These are phyloP conservation scores for Picochlorum costavermella DNA, from an alignment of 139 green algal genomes.

Conservation along the genomic window DNA sequence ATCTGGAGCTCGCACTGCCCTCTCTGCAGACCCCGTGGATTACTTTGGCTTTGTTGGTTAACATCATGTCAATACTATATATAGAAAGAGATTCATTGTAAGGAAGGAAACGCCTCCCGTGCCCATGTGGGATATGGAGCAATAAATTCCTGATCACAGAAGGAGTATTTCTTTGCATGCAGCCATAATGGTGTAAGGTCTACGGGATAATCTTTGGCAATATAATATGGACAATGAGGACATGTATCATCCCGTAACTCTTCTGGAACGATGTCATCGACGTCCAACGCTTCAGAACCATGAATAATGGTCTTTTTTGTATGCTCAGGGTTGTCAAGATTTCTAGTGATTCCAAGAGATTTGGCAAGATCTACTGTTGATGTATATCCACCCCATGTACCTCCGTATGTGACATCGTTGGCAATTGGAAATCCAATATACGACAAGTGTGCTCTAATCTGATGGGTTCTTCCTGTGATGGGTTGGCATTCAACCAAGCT, in stretches of 20 bases:
- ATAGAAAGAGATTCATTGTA: neutral
- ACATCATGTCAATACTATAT: neutral
- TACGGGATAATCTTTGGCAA: constrained; percentile 25
- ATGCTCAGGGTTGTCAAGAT: too few relatives aligned
- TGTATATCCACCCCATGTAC: constrained; percentile 16
- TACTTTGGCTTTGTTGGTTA: constrained; percentile 42
- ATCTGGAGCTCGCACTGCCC: constrained; percentile 14
- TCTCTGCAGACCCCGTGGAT: constrained; percentile 23
- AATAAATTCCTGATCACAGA: constrained; percentile 39
- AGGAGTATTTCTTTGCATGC: constrained; percentile 50
- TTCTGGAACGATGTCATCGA: neutral
- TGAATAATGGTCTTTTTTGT: too few relatives aligned
- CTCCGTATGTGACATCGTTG: constrained; percentile 64
- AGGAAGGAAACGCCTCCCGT: constrained; percentile 7
- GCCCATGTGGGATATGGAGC: constrained; percentile 58
- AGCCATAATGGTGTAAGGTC: constrained; percentile 55
- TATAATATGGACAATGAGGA: constrained; percentile 34
- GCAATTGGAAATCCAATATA: constrained; percentile 60
- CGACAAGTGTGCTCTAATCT: constrained; percentile 64
- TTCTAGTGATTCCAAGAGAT: too few relatives aligned
- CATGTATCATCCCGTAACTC: constrained; percentile 15
- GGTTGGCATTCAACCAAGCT: constrained; percentile 57
- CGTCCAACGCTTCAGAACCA: too few relatives aligned
- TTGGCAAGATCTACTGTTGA: neutral
- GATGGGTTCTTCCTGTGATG: constrained; percentile 60